Evolutionary conservation across 129 eudicot genomes (phyloP).

Genomic region (Glebionis coronaria): DNA sequence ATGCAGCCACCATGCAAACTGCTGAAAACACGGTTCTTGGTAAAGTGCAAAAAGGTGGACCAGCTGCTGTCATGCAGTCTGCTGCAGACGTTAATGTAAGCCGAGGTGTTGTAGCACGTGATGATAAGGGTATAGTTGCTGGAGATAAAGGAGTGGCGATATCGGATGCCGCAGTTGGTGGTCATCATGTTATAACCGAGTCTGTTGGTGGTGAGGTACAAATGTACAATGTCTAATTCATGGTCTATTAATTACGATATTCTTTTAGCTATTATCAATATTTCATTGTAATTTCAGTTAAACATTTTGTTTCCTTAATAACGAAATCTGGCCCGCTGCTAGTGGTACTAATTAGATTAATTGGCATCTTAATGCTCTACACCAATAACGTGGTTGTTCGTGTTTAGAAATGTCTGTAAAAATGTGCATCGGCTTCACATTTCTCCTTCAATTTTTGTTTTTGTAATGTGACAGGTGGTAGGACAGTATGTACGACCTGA

Average conservation of each 20-base stretch:
- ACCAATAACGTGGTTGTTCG: too few species aligned
- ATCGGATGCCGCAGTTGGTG: slow-evolving; percentile 36
- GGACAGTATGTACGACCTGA: slow-evolving; percentile 36
- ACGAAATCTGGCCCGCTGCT: too few species aligned
- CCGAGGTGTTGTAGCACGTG: slow-evolving; percentile 47
- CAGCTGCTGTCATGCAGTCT: slow-evolving; percentile 63
- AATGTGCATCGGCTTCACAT: too few species aligned
- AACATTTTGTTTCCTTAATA: too few species aligned
- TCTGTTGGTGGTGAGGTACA: slow-evolving; percentile 50
- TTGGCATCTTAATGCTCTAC: too few species aligned
- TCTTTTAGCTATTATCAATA: too few species aligned
- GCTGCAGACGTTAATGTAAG: slow-evolving; percentile 50
- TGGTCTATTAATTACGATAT: too few species aligned
- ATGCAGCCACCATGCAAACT: slow-evolving; percentile 63
- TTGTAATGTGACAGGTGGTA: slow-evolving; percentile 46
- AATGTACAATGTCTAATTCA: too few species aligned
- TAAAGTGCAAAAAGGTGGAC: slow-evolving; percentile 47
- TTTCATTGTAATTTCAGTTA: too few species aligned
- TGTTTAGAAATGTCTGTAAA: too few species aligned
- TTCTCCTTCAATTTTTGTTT: too few species aligned
- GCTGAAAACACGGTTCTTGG: slow-evolving; percentile 60
- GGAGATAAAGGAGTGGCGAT: slow-evolving; percentile 34
- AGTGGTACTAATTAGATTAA: too few species aligned
- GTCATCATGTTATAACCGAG: slow-evolving; percentile 41
- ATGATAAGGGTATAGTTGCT: slow-evolving; percentile 16